Evolutionary conservation across 257 asterid species (phyloP), one percentile per base, ranked within the genome.

Genomic region (Buddleja alternifolia): DNA sequence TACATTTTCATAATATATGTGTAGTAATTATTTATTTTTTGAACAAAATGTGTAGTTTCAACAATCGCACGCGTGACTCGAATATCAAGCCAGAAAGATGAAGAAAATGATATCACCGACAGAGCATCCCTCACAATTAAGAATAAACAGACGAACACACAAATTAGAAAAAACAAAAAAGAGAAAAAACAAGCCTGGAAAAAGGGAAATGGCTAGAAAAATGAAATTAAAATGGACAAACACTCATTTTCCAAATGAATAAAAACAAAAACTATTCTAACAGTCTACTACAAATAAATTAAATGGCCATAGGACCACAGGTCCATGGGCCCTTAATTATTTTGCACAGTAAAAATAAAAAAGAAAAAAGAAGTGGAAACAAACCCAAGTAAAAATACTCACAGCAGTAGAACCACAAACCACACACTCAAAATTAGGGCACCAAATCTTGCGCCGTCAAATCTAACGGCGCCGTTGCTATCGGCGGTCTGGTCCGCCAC

Each of bases 401-500:
- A 63, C 17, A 39, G 19, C 48, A 60, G 54, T 41, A 56, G 59
- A 55, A 75, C 57, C 16, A 53, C 73, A 40, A 69, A 54, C 78
- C 72, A 80, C 37, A 78, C 0, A 64, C 79, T 73, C 42, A 80
- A 24, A 70, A 72, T 69, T 15, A 60, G 72, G 1, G 82, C 71
- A 20, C 59, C 51, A 41, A 73, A 50, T 20, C 69, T 50, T 19
- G 70, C 84, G 10, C 83, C 75, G 66, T 21, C 21, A 53, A 72
- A 45, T 37, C 52, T 69, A n/a, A 67, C 82, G 9, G 77, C 82
- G 10, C 67, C 79, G 63, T 63, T 84, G 14, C 66, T 34, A 37
- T 77, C 82, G 11, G 83, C 86, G 1, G 84, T 72, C 34, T 70
- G 81, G 63, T 84, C 92, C 3, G 71, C 83, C 15, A 67, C 48